phyloP scores from a whole-genome alignment of 345 rosid genomes.

The Lepidium aucheri region DNA sequence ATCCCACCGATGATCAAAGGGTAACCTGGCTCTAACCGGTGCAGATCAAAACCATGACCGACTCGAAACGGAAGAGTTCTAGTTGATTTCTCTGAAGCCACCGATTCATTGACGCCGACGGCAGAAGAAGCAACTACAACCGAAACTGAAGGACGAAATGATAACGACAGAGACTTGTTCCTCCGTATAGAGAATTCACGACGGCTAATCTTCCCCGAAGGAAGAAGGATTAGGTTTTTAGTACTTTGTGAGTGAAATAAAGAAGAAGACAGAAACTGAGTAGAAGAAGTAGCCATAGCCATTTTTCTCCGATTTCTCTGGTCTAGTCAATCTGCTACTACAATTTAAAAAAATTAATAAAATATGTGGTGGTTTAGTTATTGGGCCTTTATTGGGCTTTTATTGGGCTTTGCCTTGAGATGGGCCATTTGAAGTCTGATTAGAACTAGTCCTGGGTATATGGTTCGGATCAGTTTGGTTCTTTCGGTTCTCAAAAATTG shows the following conservation, averaged over 20 bases:
- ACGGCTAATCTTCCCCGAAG: not conserved
- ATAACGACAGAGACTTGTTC: slow-evolving; percentile 8
- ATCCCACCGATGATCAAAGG: slow-evolving; percentile 95
- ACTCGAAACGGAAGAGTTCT: slow-evolving; percentile 75
- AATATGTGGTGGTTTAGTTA: not conserved
- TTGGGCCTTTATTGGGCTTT: not conserved
- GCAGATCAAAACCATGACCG: slow-evolving; percentile 97
- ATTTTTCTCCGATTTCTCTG: slow-evolving; percentile 9
- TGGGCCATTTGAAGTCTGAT: too few relatives aligned
- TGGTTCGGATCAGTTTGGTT: too few relatives aligned
- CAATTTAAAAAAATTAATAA: not conserved
- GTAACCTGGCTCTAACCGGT: slow-evolving; percentile 83
- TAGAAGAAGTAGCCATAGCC: slow-evolving; percentile 47
- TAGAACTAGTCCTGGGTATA: too few relatives aligned
- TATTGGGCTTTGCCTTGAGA: not conserved
- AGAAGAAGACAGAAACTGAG: slow-evolving; percentile 12
- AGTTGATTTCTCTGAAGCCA: slow-evolving; percentile 30
- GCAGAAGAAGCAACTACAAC: slow-evolving; percentile 37
- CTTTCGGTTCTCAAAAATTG: too few relatives aligned
- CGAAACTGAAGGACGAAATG: slow-evolving; percentile 22
- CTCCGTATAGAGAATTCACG: slow-evolving; percentile 3
- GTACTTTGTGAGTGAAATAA: slow-evolving; percentile 13
- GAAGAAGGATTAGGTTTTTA: slow-evolving; percentile 11
- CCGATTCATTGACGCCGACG: slow-evolving; percentile 36
- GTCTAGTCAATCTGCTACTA: not conserved